These are phyloP conservation scores for Sisymbrium irio DNA, from an alignment of 345 rosid genomes.

Conservation along the genomic window DNA sequence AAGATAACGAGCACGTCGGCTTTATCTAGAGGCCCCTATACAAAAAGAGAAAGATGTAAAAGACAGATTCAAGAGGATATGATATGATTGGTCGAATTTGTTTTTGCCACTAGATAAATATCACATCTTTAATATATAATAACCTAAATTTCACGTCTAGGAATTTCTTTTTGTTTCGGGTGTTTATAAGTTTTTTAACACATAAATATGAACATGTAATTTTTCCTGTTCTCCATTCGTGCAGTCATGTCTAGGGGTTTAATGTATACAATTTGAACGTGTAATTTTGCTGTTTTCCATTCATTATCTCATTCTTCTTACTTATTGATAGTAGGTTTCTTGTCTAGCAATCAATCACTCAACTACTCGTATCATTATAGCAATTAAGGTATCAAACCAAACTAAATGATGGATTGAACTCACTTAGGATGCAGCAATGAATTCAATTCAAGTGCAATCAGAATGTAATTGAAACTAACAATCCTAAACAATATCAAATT, in stretches of 20 bases:
- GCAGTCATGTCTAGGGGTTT: background rate
- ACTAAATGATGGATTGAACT: no score
- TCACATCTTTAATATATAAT: background rate
- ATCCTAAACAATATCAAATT: no score
- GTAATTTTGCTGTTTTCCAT: background rate
- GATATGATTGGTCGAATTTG: conserved; percentile 21
- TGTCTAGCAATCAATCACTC: no score
- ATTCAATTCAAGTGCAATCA: no score
- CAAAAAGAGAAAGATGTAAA: conserved; percentile 21
- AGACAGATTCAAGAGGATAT: conserved; percentile 29
- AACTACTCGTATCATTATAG: no score
- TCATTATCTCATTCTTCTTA: background rate
- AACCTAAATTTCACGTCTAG: background rate
- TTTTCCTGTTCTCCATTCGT: background rate
- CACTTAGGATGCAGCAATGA: no score
- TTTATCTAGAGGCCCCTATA: conserved; percentile 31
- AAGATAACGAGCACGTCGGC: conserved; percentile 38
- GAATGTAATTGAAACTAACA: no score
- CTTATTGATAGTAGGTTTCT: no score
- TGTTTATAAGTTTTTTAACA: background rate
- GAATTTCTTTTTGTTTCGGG: background rate
- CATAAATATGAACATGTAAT: background rate
- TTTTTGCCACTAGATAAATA: conserved; percentile 20
- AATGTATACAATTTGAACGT: background rate
- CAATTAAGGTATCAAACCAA: no score